Base-by-base conservation (phyloP, 2,329 filamentous ascomycete species). In the Huntiella abstrusa region DNA sequence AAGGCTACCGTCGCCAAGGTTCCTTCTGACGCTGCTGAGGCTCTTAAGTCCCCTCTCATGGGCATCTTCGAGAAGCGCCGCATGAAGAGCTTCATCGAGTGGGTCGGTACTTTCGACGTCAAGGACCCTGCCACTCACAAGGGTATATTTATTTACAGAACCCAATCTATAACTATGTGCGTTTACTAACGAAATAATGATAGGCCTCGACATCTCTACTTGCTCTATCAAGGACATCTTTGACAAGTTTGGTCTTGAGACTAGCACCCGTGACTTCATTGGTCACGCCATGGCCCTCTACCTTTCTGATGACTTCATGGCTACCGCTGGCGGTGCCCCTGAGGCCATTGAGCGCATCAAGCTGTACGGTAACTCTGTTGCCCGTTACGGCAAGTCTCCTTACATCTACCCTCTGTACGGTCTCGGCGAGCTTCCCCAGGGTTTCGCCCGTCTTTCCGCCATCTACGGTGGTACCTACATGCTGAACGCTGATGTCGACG, bases 391-490 rank as follows among this genome's bases (percentile, higher is more conserved):
- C 65, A 96, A 95, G 67, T 96, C 87, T 10, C 92, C 91, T 40
- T 98, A 96, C 70, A 96, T 98, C 68, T 98, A 98, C 71, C 92
- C 91, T 42, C 78, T 96, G 32, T 98, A 98, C 67, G 91, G 91
- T 52, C 77, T 98, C 43, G 91, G 83, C 60, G 91, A 98, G 69
- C 80, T 98, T 48, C 92, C 91, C 33, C 91, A 98, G 66, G 88
- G 88, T 50, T 98, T 98, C 58, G 91, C 91, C 52, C 87, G 91
- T 63, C 75, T 98, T 46, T 95, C 87, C 36, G 91, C 91, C 62
- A 96, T 98, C 65, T 96, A 98, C 60, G 91, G 91, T 53, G 91
- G 91, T 55, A 98, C 91, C 43, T 98, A 98, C 68, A 98, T 98
- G 87, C 80, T 98, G 58, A 96, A 96, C 71, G 93, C 91, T 55